Base-by-base conservation (phyloP, 257 asterid species). In the Oldenlandia corymbosa region DNA sequence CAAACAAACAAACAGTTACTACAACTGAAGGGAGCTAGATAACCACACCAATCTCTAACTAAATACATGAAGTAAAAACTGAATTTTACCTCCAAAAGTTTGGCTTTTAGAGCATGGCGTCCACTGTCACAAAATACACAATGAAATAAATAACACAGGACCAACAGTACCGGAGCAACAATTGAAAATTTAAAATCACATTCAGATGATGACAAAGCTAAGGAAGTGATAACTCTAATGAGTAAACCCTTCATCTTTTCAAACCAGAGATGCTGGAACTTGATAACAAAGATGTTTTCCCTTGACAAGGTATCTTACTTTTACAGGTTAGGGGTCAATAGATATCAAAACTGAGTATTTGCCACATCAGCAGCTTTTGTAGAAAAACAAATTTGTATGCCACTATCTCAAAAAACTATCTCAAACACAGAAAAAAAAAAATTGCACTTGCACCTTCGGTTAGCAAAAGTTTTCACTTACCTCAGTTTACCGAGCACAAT, bases 401-500 rank as follows among this genome's bases (percentile, higher is more conserved):
- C 36, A 27, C 28, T 26, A 49, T 16, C 10, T 42, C 14, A 42
- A 42, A 49, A 34, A 34, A 34, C 9, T 34, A 3, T 4, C 4
- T 4, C 39, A 34, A 3, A 34, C 39, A 34, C 9, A 34, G n/a
- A 16, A 24, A 14, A 64, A 12, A 39, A 23, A 57, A 5, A 30
- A n/a, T 20, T 4, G 39, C 16, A 47, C 31, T 20, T 56, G 30
- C 39, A 66, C n/a, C 14, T n/a, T 7, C 34, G 24, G 52, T 21
- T 30, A 28, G 55, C 34, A 18, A 65, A 51, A 62, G 62, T 61
- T 63, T 47, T 64, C 69, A 66, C 76, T 67, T 73, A 89, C 99
- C 99, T 89, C 66, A 92, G 95, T 84, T 92, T 92, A 57, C 99
- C 99, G 2, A 92, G 99, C 71, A 87, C 94, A 71, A 92, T 89